phyloP scores from a whole-genome alignment of 2,329 filamentous ascomycete species.

The Neocatenulostroma microsporum region DNA sequence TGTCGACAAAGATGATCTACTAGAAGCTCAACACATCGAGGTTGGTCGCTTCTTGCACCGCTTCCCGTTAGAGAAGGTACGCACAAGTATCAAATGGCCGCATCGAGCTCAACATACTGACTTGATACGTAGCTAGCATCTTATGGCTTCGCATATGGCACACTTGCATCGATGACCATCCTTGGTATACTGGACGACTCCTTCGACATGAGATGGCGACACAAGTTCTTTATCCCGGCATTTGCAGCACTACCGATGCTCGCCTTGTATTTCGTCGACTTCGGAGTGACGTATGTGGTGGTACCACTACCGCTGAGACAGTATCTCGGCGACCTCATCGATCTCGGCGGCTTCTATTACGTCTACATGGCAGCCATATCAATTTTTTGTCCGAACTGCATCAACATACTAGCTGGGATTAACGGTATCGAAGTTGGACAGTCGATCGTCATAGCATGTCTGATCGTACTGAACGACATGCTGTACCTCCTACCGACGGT shows the following conservation, averaged over 20 bases:
- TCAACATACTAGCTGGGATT: slow-evolving; percentile 99
- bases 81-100: neutral
- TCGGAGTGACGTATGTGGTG: slow-evolving; percentile 91
- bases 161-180: slow-evolving; percentile 81
- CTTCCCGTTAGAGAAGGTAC: slow-evolving; percentile 89
- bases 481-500: slow-evolving; percentile 63
- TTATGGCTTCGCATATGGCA: slow-evolving; percentile 88
- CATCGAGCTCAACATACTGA: slow-evolving; percentile 1
- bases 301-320: slow-evolving; percentile 77
- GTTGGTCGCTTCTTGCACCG: slow-evolving; percentile 78
- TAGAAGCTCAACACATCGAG: slow-evolving; percentile 65
- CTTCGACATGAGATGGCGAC: slow-evolving; percentile 96
- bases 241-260: slow-evolving; percentile 89
- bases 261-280: slow-evolving; percentile 96
- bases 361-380: slow-evolving; percentile 92
- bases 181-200: slow-evolving; percentile 92
- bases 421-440: slow-evolving; percentile 97
- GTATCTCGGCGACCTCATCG: slow-evolving; percentile 75
- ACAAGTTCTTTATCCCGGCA: slow-evolving; percentile 97
- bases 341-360: slow-evolving; percentile 75
- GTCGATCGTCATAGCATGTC: slow-evolving; percentile 77
- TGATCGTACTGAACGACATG: slow-evolving; percentile 78
- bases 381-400: slow-evolving; percentile 97
- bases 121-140: slow-evolving; percentile 64
- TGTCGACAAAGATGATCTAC: slow-evolving; percentile 79